Evolutionary conservation across 495 filamentous ascomycete genomes (phyloP).

Genomic region (Penicillium cosmopolitanum): DNA sequence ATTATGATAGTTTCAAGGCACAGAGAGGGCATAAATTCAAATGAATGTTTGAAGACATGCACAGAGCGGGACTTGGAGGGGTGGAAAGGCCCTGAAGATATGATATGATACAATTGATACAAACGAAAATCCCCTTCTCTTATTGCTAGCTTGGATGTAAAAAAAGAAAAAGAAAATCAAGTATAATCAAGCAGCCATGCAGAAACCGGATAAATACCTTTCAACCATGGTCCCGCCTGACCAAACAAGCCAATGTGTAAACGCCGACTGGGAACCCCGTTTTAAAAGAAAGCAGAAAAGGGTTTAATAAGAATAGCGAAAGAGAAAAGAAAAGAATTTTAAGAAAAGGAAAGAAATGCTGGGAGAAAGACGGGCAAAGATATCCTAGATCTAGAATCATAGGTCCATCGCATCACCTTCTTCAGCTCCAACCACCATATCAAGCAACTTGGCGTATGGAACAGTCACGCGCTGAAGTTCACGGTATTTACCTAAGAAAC

Average conservation of each 20-base stretch:
- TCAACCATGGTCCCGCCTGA: not conserved
- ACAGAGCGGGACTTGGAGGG: too few species aligned
- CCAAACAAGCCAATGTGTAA: not conserved
- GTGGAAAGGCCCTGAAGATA: not conserved
- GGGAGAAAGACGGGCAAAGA: constrained; percentile 2
- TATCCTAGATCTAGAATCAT: constrained; percentile 25
- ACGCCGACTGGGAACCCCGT: not conserved
- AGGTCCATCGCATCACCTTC: constrained; percentile 60
- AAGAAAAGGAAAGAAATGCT: constrained; percentile 7
- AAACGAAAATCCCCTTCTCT: not conserved
- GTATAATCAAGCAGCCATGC: constrained; percentile 1
- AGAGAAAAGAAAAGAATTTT: not conserved
- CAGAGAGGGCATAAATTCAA: not conserved
- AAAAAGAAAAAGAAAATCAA: not conserved
- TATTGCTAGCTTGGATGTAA: not conserved
- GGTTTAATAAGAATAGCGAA: too few species aligned
- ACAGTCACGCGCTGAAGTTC: constrained; percentile 89
- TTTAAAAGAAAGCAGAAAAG: not conserved
- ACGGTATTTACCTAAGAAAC: constrained; percentile 77
- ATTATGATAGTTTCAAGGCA: not conserved
- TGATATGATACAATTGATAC: not conserved
- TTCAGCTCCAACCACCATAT: constrained; percentile 53
- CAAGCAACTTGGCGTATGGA: constrained; percentile 81
- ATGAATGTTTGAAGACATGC: too few species aligned
- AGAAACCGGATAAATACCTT: not conserved